Base-by-base conservation (phyloP, 306 rosid genomes). In the Medicago lupulina region DNA sequence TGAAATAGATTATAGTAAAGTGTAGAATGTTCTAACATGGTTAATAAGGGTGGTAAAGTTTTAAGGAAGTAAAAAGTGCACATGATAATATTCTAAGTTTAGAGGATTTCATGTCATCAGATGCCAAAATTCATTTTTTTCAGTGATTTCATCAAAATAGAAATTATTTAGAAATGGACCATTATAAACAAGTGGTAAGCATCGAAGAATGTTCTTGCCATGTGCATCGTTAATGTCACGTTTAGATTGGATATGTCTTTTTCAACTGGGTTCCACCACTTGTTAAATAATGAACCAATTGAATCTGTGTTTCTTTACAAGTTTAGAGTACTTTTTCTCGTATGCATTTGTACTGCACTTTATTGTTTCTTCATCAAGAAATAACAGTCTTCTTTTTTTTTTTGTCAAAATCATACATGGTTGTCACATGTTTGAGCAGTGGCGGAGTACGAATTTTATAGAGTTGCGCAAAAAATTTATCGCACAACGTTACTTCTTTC, bases 171-270 rank as follows among this genome's bases (percentile, higher is more conserved):
- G 13, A 67, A 62, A 75, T 75, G 81, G 61, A 63, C 44, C 25
- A 65, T 36, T 25, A 28, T 17, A 38, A 34, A 69, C 71, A 69
- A 72, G 86, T 66, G 87, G 80, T 59, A 74, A 64, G 84, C 86
- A 83, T 80, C 25, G 50, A 76, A 60, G 83, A 81, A 81, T 87
- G 76, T 79, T 76, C 21, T 11, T 67, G 83, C 61, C 59, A 73
- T 69, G 79, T 63, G 79, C 76, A 46, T 9, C 57, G 31, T 36
- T 51, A 3, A 25, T 61, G 74, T 73, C 80, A 70, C 64, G 15
- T 74, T 62, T 62, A 54, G 46, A 69, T 59, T 44, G 34, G 41
- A 19, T 69, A 47, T 67, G 40, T 23, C 66, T 40, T 65, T 78
- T 50, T 53, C 83, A 49, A 34, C 16, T 46, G 59, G 75, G 70